phyloP scores from a whole-genome alignment of 2,329 filamentous ascomycete genomes.

The Thelonectria rubi region DNA sequence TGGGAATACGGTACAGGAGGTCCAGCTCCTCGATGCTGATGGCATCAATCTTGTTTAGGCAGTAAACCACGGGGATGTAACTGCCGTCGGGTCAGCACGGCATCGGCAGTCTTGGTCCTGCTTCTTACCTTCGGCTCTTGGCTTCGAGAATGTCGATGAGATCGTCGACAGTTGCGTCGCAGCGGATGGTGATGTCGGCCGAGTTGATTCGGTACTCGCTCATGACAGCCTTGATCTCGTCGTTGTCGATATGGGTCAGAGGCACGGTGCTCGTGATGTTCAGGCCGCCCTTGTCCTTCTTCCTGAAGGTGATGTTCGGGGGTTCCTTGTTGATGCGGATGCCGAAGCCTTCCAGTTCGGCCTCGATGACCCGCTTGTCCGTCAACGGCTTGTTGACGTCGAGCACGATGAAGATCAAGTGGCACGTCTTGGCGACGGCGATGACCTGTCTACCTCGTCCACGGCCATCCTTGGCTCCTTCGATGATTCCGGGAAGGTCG shows the following conservation, averaged over 20 bases:
- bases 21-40: constrained; percentile 98
- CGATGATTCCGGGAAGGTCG: constrained; percentile 97
- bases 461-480: constrained; percentile 97
- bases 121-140: constrained; percentile 71
- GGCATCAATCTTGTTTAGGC: constrained; percentile 98
- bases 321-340: constrained; percentile 97
- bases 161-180: constrained; percentile 97
- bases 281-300: constrained; percentile 98
- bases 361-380: constrained; percentile 95
- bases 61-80: constrained; percentile 99
- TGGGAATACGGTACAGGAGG: constrained; percentile 93
- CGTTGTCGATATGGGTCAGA: constrained; percentile 89
- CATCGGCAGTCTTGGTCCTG: constrained; percentile 8
- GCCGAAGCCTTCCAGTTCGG: constrained; percentile 94
- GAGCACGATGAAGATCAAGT: constrained; percentile 97
- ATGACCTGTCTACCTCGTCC: constrained; percentile 98
- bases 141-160: constrained; percentile 96
- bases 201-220: constrained; percentile 96
- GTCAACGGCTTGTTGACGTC: constrained; percentile 98
- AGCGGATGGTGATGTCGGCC: constrained; percentile 96
- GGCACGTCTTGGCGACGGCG: constrained; percentile 97
- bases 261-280: constrained; percentile 96
- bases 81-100: constrained; percentile 53
- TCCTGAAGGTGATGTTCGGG: constrained; percentile 98
- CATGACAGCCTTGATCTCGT: constrained; percentile 98